A percentile compares a stretch with the other conserved stretches of the same genome.
These are phyloP conservation scores for Bretschneidera sinensis DNA, from an alignment of 345 rosid species.

Conservation along the genomic window DNA sequence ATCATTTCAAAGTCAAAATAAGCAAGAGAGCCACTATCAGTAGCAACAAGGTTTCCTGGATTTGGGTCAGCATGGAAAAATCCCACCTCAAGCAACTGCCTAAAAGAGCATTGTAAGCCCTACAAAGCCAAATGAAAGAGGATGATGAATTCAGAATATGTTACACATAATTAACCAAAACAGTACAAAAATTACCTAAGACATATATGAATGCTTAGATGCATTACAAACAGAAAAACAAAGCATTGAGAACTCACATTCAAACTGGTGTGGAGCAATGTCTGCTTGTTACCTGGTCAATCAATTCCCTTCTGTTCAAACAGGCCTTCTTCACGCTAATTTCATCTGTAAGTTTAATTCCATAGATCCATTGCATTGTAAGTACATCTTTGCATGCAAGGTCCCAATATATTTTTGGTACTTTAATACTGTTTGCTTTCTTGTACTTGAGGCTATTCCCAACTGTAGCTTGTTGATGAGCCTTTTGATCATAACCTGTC, in stretches of 20 bases:
- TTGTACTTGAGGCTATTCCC: slow-evolving; percentile 26
- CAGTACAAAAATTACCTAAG: neutral
- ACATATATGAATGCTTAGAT: neutral
- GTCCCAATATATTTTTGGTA: slow-evolving; percentile 89
- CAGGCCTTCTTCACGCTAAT: slow-evolving; percentile 43
- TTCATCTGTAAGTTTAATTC: slow-evolving; percentile 89
- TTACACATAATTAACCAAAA: neutral
- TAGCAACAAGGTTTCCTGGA: slow-evolving; percentile 97
- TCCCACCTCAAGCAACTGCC: slow-evolving; percentile 93
- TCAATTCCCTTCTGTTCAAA: slow-evolving; percentile 67
- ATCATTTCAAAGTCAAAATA: slow-evolving; percentile 98
- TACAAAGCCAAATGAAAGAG: slow-evolving; percentile 21
- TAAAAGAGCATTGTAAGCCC: slow-evolving; percentile 91
- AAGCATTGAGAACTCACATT: neutral
- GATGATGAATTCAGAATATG: neutral
- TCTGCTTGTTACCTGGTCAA: slow-evolving; percentile 62
- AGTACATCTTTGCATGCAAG: slow-evolving; percentile 75
- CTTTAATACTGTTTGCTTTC: slow-evolving; percentile 54
- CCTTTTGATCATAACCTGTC: slow-evolving; percentile 39
- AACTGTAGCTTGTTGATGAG: slow-evolving; percentile 25
- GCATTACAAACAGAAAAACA: neutral
- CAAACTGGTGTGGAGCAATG: neutral
- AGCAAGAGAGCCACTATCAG: slow-evolving; percentile 63
- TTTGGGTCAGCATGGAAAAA: slow-evolving; percentile 99
- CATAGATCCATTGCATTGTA: slow-evolving; percentile 98